Conservation (phyloP, 2,329 filamentous ascomycete genomes). For the Talaromyces verruculosus region DNA sequence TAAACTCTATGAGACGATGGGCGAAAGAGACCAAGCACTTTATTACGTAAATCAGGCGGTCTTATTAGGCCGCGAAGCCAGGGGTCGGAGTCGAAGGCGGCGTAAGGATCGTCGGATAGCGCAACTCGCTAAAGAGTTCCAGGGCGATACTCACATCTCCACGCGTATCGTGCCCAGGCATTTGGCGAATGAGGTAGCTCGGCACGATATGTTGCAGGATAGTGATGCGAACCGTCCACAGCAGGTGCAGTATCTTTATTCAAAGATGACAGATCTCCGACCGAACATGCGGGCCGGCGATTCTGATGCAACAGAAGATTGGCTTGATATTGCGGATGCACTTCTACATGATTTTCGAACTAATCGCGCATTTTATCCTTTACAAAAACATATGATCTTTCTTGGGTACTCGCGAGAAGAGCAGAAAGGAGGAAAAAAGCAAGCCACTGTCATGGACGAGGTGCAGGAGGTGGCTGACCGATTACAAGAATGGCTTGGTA, state of each 20-base stretch:
- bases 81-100: constrained; percentile 31
- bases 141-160: constrained; percentile 24
- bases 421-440: constrained; percentile 38
- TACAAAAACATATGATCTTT: constrained; percentile 53
- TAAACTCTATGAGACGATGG: constrained; percentile 76
- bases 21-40: constrained; percentile 72
- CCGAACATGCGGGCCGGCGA: constrained; percentile 52
- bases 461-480: constrained; percentile 47
- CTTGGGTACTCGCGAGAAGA: constrained; percentile 49
- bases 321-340: constrained; percentile 59
- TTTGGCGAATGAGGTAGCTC: constrained; percentile 17
- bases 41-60: constrained; percentile 75
- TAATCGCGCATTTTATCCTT: constrained; percentile 60
- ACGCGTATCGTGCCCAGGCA: constrained; percentile 27
- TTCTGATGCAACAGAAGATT: constrained; percentile 53
- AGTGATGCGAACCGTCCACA: constrained; percentile 41
- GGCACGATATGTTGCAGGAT: constrained; percentile 27
- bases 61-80: constrained; percentile 54
- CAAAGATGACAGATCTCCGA: constrained; percentile 50
- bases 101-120: constrained; percentile 41
- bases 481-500: constrained; percentile 46
- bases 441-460: constrained; percentile 42
- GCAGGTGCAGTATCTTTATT: constrained; percentile 47
- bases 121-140: constrained; percentile 43
- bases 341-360: constrained; percentile 61